These are phyloP conservation scores for Zarea fungicola DNA, from an alignment of 2,329 filamentous ascomycete species.

Conservation along the genomic window DNA sequence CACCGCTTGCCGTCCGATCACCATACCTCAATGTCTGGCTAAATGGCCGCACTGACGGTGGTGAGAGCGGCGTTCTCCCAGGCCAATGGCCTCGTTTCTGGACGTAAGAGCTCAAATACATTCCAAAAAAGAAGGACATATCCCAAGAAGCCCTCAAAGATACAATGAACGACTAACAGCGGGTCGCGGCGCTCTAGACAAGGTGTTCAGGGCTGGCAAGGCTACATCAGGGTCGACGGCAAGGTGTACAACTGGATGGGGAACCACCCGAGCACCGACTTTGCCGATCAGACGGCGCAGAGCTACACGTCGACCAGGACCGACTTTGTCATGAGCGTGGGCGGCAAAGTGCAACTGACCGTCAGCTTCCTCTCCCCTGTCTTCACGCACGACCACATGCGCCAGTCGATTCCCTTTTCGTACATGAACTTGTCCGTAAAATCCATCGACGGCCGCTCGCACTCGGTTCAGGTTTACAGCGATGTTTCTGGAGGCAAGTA, in stretches of 20 bases:
- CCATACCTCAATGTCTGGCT: conserved; percentile 72
- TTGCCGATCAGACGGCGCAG: conserved; percentile 56
- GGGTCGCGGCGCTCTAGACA: conserved; percentile 39
- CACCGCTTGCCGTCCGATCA: conserved; percentile 68
- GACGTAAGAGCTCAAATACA: conserved; percentile 43
- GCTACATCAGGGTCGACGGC: conserved; percentile 64
- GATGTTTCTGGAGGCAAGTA: conserved; percentile 50
- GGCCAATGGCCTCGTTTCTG: conserved; percentile 67
- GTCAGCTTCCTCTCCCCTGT: conserved; percentile 68
- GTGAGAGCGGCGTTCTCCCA: conserved; percentile 61
- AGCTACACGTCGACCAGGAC: conserved; percentile 69
- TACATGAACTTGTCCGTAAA: conserved; percentile 61
- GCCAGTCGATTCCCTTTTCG: conserved; percentile 65
- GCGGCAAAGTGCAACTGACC: conserved; percentile 55
- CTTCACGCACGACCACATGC: conserved; percentile 57
- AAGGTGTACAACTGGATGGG: conserved; percentile 64
- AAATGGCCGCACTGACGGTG: conserved; percentile 53
- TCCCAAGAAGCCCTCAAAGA: too few species aligned
- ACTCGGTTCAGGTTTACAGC: conserved; percentile 65
- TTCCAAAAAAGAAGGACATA: too few species aligned
- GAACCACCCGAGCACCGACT: conserved; percentile 39
- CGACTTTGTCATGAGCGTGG: conserved; percentile 63
- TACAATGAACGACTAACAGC: neutral
- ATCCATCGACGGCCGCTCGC: conserved; percentile 56
- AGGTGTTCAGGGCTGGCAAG: conserved; percentile 57